Conservation (phyloP, 2,329 filamentous ascomycete species). For the Chaetomiaceae sp. region DNA sequence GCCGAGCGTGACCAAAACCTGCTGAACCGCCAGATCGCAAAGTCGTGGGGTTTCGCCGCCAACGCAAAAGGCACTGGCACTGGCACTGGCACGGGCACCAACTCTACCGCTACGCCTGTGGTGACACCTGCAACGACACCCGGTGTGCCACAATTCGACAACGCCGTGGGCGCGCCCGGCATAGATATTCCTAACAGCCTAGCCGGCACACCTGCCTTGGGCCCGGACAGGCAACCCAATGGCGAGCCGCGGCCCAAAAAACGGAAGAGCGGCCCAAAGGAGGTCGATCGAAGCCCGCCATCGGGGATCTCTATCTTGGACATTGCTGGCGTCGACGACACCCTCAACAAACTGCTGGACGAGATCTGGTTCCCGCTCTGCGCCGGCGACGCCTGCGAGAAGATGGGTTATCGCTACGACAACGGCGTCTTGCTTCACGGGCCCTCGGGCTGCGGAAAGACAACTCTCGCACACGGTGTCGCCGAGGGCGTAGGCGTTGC, state of each 20-base stretch:
- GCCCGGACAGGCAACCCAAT: constrained; percentile 52
- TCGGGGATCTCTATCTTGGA: constrained; percentile 65
- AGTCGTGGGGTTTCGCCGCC: constrained; percentile 36
- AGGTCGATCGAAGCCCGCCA: constrained; percentile 60
- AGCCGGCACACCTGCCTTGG: background rate
- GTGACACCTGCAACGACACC: constrained; percentile 2
- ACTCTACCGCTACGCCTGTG: background rate
- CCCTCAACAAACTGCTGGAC: constrained; percentile 65
- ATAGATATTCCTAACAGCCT: constrained; percentile 1
- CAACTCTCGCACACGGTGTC: constrained; percentile 74
- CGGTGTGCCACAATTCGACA: background rate
- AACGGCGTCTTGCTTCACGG: constrained; percentile 76
- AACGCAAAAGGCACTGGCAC: constrained; percentile 23
- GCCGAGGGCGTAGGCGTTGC: constrained; percentile 71
- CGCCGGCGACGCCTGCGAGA: constrained; percentile 60
- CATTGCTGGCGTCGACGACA: constrained; percentile 70
- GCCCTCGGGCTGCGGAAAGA: constrained; percentile 82
- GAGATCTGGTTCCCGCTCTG: constrained; percentile 70
- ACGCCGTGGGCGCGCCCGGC: background rate
- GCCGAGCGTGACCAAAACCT: constrained; percentile 29
- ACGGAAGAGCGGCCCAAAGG: constrained; percentile 45
- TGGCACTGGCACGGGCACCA: background rate
- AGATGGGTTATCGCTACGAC: constrained; percentile 63
- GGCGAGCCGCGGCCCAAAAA: constrained; percentile 65
- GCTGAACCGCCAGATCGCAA: constrained; percentile 41